Evolutionary conservation across 495 filamentous ascomycete species (phyloP).

Genomic region (Lophiostoma macrostomum): DNA sequence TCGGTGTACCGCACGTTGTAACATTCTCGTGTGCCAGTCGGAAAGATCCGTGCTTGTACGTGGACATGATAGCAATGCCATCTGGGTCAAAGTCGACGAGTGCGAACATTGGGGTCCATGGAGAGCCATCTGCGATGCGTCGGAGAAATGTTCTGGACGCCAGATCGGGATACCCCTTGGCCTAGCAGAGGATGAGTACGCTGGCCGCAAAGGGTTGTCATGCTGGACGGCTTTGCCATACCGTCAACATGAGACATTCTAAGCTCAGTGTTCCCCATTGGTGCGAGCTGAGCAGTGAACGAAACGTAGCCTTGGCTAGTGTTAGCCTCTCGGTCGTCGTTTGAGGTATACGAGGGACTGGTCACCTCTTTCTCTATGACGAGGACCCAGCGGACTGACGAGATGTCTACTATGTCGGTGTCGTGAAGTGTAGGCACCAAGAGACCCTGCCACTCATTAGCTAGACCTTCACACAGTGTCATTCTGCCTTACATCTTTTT

Average conservation of each 20-base stretch:
- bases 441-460: conserved; percentile 51
- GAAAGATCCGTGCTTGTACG: conserved; percentile 80
- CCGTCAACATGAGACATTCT: conserved; percentile 67
- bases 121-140: conserved; percentile 40
- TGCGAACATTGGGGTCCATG: conserved; percentile 53
- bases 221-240: conserved; percentile 34
- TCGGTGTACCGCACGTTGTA: not conserved
- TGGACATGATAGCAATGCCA: conserved; percentile 80
- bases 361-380: conserved; percentile 91
- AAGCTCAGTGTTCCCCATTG: conserved; percentile 51
- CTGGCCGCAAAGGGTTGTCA: not conserved
- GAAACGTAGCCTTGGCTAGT: conserved; percentile 68
- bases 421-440: conserved; percentile 62
- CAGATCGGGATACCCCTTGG: conserved; percentile 91
- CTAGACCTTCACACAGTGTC: not conserved
- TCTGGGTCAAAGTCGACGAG: conserved; percentile 87
- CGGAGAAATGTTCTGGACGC: conserved; percentile 69
- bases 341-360: not conserved
- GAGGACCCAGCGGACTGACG: conserved; percentile 64
- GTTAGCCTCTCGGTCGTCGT: conserved; percentile 23
- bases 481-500: conserved; percentile 20
- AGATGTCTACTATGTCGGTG: conserved; percentile 54
- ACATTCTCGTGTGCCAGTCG: conserved; percentile 68
- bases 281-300: conserved; percentile 55
- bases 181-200: conserved; percentile 47